Evolutionary conservation across 169 alveolate genomes (phyloP).

Genomic region (Cryptosporidium parvum): DNA sequence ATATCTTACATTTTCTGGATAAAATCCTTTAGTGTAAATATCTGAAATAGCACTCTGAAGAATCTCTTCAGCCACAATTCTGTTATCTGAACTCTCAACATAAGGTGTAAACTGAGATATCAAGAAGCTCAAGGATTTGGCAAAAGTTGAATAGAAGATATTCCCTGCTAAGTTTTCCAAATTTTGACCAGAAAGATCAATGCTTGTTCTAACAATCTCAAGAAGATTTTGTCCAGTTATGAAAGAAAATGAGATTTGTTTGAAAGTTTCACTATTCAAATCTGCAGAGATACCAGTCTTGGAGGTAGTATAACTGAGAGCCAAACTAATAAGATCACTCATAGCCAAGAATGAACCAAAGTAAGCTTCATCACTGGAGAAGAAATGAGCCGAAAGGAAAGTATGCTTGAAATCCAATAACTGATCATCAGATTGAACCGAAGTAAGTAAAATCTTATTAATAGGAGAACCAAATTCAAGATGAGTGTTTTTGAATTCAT

Average conservation of each 20-base stretch:
- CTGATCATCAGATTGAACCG: neutral
- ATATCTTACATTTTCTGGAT: constrained; percentile 19
- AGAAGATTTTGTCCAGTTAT: constrained; percentile 33
- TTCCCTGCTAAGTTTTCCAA: neutral
- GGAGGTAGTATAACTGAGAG: neutral
- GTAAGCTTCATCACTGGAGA: neutral
- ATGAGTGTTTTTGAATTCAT: neutral
- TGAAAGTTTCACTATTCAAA: neutral
- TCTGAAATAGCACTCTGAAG: constrained; percentile 17
- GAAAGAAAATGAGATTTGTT: constrained; percentile 12
- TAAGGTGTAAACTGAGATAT: neutral
- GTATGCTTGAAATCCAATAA: neutral
- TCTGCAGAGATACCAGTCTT: neutral
- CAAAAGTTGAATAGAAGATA: neutral
- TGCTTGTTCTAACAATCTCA: neutral
- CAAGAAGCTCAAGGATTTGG: constrained; percentile 17
- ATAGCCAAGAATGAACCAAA: neutral
- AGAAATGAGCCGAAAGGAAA: constrained; percentile 14
- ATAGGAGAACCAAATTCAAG: constrained; percentile 40
- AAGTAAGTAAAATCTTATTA: neutral
- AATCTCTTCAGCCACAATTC: constrained; percentile 2
- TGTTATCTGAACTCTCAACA: neutral
- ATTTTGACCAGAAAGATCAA: neutral
- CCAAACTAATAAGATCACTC: neutral
- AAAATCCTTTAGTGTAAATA: constrained; percentile 9